Base-by-base conservation (phyloP, 2,329 filamentous ascomycete genomes). In the Alternaria atra region DNA sequence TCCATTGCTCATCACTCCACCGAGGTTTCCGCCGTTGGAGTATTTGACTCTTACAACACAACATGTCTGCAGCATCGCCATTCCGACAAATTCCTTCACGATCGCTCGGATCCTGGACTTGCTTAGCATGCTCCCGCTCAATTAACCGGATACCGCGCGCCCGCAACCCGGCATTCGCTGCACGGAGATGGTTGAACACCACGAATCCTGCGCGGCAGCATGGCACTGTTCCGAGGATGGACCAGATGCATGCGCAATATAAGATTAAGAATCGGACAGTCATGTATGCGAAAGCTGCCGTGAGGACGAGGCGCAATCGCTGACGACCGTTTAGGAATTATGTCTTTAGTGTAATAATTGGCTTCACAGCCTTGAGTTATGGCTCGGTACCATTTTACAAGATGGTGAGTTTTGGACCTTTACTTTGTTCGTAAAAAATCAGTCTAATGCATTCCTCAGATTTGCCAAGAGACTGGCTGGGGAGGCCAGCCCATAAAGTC, bases 401-500 rank as follows among this genome's bases (percentile, higher is more conserved):
- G 79, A 94, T 93, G 90, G 90, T 91, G 77, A 8, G 2, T 6
- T 15, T 10, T 25, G 5, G 15, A 39, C 3, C 15, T 29, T n/a
- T 13, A 1, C 12, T 13, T 42, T 25, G 10, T 15, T 9, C 8
- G 37, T 29, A 2, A 15, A 23, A 17, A 10, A 12, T 27, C n/a
- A 39, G 27, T 32, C 64, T 67, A 52, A 72, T 37, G 35, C 37
- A 32, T 30, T 15, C 8, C 2, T 48, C 67, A 92, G 89, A 93
- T 94, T 74, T 94, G 91, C 81, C 89, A 91, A 81, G 91, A 91
- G 15, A 94, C 90, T 12, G 91, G 94, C 72, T 98, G 93, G 93
- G 93, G 93, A 71, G 94, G 94, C 40, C 93, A 97, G 77, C 94
- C 94, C 32, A 87, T 97, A 66, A 92, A 93, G 76, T 93, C 93